Base-by-base conservation (phyloP, 1,139 yeast species). In the Sugiyamaella paludigena region DNA sequence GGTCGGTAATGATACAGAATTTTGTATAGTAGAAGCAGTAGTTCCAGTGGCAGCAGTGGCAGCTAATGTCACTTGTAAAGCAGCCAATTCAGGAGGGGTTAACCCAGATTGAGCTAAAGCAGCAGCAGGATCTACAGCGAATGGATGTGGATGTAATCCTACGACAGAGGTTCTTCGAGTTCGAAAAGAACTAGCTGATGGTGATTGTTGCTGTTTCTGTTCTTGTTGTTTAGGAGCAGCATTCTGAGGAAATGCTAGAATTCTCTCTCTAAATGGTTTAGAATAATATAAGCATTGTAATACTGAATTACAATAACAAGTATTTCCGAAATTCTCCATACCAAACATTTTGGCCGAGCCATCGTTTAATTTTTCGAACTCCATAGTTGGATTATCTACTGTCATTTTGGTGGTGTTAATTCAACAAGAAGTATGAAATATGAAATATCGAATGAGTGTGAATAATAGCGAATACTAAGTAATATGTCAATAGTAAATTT, bases 261-360 rank as follows among this genome's bases (percentile, higher is more conserved):
- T 70, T 45, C 77, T 76, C 27, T 74, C 70, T 42, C 98, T 76
- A 60, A 92, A 88, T 27, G 75, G 77, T 39, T 79, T 78, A 1
- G 92, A 77, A 66, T 85, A 84, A 70, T 79, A 92, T 19, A 92
- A 76, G 59, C 96, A 88, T 66, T 92, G 98, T 28, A 92, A 70
- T 27, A 92, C 85, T 8, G 96, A 88, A 62, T 92, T 92, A 67
- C 96, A 88, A 68, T 92, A 92, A 69, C 98, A 91, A 0, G 96
- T 91, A 66, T 87, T 68, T 30, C 98, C 97, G 66, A 89, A 91
- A 68, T 92, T 92, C 66, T 92, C 98, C 80, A 91, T 83, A 5
- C 98, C 98, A 68, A 84, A 92, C 36, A 89, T 78, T 67, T 89
- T 69, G 53, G 68, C 68, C 16, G 66, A 59, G 28, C 68, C 64